phyloP scores from a whole-genome alignment of 495 filamentous ascomycete species.

The Talaromyces liani region DNA sequence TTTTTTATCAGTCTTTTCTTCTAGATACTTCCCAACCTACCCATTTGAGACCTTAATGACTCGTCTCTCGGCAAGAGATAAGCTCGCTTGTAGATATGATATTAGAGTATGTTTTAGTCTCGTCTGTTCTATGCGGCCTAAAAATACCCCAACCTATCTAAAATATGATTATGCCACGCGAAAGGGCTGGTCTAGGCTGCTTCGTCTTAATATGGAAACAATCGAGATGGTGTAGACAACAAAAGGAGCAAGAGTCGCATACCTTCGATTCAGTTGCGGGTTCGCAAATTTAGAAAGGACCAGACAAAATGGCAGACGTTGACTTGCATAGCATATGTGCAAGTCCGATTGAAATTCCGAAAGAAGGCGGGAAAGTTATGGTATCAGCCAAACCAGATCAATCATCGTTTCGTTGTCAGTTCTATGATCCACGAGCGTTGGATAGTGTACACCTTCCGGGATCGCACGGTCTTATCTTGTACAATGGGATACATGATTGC shows the following conservation, averaged over 20 bases:
- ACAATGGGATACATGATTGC: not conserved
- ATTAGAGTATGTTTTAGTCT: not conserved
- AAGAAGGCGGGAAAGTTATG: not conserved
- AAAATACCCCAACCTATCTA: not conserved
- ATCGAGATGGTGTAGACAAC: not conserved
- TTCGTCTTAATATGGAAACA: not conserved
- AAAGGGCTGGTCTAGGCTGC: not conserved
- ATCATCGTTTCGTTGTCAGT: not conserved
- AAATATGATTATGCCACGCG: not conserved
- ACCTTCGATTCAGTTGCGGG: not conserved
- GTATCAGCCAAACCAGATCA: not conserved
- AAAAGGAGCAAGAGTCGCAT: not conserved
- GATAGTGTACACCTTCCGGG: too few species aligned
- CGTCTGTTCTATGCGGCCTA: not conserved
- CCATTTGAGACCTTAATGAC: not conserved
- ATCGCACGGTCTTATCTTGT: not conserved
- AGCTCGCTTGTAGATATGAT: not conserved
- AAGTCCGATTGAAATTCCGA: not conserved
- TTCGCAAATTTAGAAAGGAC: not conserved
- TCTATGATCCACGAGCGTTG: too few species aligned
- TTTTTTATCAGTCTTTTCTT: not conserved
- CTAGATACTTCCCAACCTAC: not conserved
- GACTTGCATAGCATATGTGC: not conserved
- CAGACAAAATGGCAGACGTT: not conserved
- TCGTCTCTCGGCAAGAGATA: not conserved